phyloP scores from a whole-genome alignment of 1,284 basidiomycete species.

The Cryptococcus deneoformans region DNA sequence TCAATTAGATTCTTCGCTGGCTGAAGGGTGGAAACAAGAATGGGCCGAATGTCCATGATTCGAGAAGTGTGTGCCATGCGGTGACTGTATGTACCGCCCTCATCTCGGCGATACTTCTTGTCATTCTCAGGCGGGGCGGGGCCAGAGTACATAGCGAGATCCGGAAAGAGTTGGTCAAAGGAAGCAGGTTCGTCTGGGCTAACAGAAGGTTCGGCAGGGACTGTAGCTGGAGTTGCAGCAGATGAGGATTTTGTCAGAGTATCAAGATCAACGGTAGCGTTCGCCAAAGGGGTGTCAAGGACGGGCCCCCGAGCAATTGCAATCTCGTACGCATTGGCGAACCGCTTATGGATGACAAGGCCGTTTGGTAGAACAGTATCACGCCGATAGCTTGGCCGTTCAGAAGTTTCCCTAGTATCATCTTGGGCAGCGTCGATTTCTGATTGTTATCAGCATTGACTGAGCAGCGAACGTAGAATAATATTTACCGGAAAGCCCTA shows the following conservation, averaged over 20 bases:
- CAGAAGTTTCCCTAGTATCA: conserved; percentile 9
- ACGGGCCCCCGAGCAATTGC: conserved; percentile 29
- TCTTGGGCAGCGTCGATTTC: conserved; percentile 17
- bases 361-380: conserved; percentile 31
- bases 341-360: conserved; percentile 36
- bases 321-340: conserved; percentile 32
- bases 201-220: conserved; percentile 2
- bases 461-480: background rate
- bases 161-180: conserved; percentile 54
- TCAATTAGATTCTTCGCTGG: conserved; percentile 52
- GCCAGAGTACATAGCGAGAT: conserved; percentile 52
- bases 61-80: conserved; percentile 54
- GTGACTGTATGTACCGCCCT: conserved; percentile 47
- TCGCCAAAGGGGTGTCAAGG: conserved; percentile 29
- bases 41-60: conserved; percentile 56
- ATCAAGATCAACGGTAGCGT: conserved; percentile 34
- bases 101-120: conserved; percentile 54
- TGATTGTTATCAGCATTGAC: conserved; percentile 4
- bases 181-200: conserved; percentile 17
- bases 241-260: conserved; percentile 16
- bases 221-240: background rate
- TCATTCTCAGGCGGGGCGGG: conserved; percentile 35
- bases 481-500: conserved; percentile 30
- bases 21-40: conserved; percentile 57
- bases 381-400: conserved; percentile 13